Evolutionary conservation across 2,329 filamentous ascomycete species (phyloP), one percentile per base, ranked within the genome.

Genomic region (Cyphellophora europaea): DNA sequence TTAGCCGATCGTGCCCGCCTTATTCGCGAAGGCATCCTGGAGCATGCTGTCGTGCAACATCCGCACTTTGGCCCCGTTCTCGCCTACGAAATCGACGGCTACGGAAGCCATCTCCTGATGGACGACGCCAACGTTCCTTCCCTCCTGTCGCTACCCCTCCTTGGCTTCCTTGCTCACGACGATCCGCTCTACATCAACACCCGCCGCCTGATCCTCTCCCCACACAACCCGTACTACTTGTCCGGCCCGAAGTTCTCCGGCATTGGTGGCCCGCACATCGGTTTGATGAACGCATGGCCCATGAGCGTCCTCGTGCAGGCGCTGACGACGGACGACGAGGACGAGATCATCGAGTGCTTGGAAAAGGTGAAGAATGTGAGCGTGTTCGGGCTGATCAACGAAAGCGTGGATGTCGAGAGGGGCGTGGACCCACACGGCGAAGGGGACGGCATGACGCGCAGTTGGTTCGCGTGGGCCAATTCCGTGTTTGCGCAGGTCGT

Each of bases 391-490:
- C 62, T 98, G 32, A 71, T 98, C 2, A 89, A 98, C 52, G 91
- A 98, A 63, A 93, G 84, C 50, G 77, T 98, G 27, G 77, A 94
- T 51, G 89, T 96, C 4, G 78, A 89, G 42, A 63, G 72, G 39
- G 47, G 45, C 12, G 41, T 48, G 8, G 29, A 38, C 13, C 6
- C 16, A 8, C 21, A 39, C 5, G 23, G 25, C 5, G 8, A 13
- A 18, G 62, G 69, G 19, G 62, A 59, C 27, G 67, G 74, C 23
- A 96, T 91, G 57, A 95, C 89, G 2, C 70, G 87, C 45, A 86
- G 82, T 53, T 96, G 89, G 89, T 96, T 96, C 57, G 86, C 89
- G 2, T 96, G 88, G 91, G 91, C 91, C 8, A 98, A 98, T 49
- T 91, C 86, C 1, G 86, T 98, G 8, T 96, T 94, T 61, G 87